Evolutionary conservation across 2,329 filamentous ascomycete species (phyloP).

Genomic region (Trichoderma simmonsii): DNA sequence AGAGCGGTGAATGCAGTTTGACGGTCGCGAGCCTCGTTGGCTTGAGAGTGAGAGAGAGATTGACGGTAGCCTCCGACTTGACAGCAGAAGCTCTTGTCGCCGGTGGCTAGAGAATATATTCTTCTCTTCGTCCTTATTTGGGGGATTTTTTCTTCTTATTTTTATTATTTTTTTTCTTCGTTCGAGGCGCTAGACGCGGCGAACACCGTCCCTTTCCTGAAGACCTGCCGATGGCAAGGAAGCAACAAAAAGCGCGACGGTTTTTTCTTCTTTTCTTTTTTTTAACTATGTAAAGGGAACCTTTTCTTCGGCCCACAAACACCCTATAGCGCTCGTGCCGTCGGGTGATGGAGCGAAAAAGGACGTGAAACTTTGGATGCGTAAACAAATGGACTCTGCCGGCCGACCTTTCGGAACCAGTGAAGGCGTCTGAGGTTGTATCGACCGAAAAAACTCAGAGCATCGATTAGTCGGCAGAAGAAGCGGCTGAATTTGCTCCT

Average conservation of each 20-base stretch:
- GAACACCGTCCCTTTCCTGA: conserved; percentile 6
- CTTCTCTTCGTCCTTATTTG: not conserved
- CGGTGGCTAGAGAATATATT: not conserved
- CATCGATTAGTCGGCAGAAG: conserved; percentile 37
- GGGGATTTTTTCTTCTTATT: not conserved
- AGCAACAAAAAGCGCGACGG: conserved; percentile 7
- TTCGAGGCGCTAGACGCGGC: conserved; percentile 5
- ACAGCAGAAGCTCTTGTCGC: not conserved
- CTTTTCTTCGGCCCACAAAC: not conserved
- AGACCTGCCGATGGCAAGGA: not conserved
- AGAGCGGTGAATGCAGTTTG: conserved; percentile 71
- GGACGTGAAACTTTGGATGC: not conserved
- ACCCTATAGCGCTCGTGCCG: not conserved
- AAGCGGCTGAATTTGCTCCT: conserved; percentile 31
- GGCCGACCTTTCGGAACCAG: conserved; percentile 51
- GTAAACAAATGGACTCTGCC: conserved; percentile 26
- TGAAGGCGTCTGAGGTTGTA: conserved; percentile 56
- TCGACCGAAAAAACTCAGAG: conserved; percentile 30
- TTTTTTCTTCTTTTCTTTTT: not conserved
- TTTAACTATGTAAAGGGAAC: conserved; percentile 12
- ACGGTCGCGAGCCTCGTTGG: conserved; percentile 36
- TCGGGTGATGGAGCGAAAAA: not conserved
- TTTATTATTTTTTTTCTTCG: not conserved
- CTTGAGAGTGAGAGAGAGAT: not conserved
- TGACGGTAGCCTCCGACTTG: not conserved